These are phyloP conservation scores for Diversispora epigaea DNA, from an alignment of 192 early-diverging fungal genomes.

Conservation along the genomic window DNA sequence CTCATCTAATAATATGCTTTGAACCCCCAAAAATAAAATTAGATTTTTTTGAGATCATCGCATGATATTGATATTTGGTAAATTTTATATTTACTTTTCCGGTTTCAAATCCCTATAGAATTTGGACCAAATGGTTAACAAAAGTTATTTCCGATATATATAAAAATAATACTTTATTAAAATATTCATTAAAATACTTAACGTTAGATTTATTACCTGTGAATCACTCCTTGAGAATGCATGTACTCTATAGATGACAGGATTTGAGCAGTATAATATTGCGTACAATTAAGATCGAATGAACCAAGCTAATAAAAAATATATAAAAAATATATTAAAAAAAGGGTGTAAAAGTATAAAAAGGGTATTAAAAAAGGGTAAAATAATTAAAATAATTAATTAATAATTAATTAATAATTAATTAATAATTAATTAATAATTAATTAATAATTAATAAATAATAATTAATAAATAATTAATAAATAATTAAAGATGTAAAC, in stretches of 20 bases:
- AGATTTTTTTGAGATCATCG: not conserved
- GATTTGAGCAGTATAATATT: conserved; percentile 89
- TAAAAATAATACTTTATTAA: conserved; percentile 10
- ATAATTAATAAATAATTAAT: not conserved
- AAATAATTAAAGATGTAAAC: not conserved
- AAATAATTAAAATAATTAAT: not conserved
- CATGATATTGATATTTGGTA: conserved; percentile 4
- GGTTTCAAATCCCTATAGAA: conserved; percentile 84
- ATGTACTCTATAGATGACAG: conserved; percentile 84
- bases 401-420: not conserved
- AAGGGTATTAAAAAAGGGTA: not conserved
- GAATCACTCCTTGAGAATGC: conserved; percentile 82
- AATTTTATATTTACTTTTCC: conserved; percentile 65
- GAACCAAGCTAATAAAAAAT: conserved; percentile 63
- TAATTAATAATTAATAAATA: conserved; percentile 8
- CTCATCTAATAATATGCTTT: conserved; percentile 79
- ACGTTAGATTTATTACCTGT: conserved; percentile 46
- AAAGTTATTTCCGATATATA: not conserved
- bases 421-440: not conserved
- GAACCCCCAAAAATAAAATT: too few relatives aligned
- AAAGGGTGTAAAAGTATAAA: too few relatives aligned
- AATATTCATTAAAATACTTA: not conserved
- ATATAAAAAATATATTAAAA: too few relatives aligned
- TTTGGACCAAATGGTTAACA: too few relatives aligned
- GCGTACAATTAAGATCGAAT: conserved; percentile 68